Evolutionary conservation across 345 rosid species (phyloP).

Genomic region (Eucalyptus globulus): DNA sequence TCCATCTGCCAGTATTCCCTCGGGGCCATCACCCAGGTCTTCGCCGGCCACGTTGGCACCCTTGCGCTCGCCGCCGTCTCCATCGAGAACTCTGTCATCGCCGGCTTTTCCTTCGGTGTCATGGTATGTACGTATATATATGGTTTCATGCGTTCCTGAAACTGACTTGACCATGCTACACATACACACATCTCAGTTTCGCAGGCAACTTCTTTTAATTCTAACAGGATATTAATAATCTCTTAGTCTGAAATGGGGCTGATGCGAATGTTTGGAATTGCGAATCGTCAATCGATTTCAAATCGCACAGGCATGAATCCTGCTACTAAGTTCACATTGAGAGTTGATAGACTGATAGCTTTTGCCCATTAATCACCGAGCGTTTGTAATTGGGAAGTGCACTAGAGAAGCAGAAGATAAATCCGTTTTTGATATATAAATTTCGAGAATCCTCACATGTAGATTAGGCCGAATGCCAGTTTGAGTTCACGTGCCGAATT

Average conservation of each 20-base stretch:
- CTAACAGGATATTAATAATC: neutral
- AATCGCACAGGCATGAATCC: neutral
- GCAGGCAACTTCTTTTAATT: neutral
- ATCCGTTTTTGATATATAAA: neutral
- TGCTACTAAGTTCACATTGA: neutral
- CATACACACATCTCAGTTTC: neutral
- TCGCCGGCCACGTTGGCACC: conserved; percentile 70
- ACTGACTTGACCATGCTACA: neutral
- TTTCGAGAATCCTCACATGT: neutral
- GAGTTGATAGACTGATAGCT: neutral
- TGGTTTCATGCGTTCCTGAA: neutral
- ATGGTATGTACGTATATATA: conserved; percentile 25
- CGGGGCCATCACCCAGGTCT: conserved; percentile 76
- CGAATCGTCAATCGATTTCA: neutral
- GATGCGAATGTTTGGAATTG: neutral
- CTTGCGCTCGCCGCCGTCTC: conserved; percentile 78
- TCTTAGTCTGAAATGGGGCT: neutral
- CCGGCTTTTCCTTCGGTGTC: conserved; percentile 84
- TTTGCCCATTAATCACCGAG: neutral
- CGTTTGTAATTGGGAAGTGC: neutral
- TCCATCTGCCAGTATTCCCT: conserved; percentile 78
- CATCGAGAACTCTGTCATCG: conserved; percentile 78
- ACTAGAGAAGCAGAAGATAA: neutral
- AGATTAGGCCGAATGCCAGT: neutral
- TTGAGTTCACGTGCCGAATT: neutral